phyloP scores from a whole-genome alignment of 2,329 filamentous ascomycete species.

The Nemania abortiva region DNA sequence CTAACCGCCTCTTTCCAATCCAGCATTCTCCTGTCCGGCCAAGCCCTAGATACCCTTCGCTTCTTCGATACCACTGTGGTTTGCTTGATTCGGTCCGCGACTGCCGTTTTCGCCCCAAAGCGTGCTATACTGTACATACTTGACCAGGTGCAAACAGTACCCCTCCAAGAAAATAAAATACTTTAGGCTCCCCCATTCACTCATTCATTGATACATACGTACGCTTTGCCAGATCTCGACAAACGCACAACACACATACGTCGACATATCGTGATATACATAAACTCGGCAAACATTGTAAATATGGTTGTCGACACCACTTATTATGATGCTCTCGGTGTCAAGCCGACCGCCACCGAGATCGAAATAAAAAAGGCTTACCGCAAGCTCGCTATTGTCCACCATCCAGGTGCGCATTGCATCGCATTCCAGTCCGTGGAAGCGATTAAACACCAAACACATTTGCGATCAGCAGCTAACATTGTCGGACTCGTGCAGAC shows the following conservation, averaged over 20 bases:
- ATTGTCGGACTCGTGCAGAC: constrained; percentile 64
- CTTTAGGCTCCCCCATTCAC: background rate
- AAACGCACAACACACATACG: background rate
- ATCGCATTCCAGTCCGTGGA: background rate
- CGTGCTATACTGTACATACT: background rate
- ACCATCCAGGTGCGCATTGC: constrained; percentile 79
- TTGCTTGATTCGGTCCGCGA: constrained; percentile 11
- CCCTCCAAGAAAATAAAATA: constrained; percentile 26
- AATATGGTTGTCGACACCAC: constrained; percentile 87
- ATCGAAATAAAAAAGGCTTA: constrained; percentile 98
- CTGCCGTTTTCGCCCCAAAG: background rate
- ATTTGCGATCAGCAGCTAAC: constrained; percentile 31
- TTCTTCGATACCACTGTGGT: constrained; percentile 1
- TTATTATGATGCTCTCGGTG: constrained; percentile 89
- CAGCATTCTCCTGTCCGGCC: background rate
- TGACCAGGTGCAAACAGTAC: constrained; percentile 4
- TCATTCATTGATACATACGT: background rate
- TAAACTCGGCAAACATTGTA: constrained; percentile 10
- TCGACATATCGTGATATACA: background rate
- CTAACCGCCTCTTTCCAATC: background rate
- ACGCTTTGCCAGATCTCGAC: constrained; percentile 1
- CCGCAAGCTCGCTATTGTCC: constrained; percentile 91
- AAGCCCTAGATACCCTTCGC: constrained; percentile 8
- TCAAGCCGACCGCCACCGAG: constrained; percentile 85
- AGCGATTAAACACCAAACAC: background rate